Evolutionary conservation across 352 stramenopile species (phyloP).

Genomic region (Pythium phragmitis): DNA sequence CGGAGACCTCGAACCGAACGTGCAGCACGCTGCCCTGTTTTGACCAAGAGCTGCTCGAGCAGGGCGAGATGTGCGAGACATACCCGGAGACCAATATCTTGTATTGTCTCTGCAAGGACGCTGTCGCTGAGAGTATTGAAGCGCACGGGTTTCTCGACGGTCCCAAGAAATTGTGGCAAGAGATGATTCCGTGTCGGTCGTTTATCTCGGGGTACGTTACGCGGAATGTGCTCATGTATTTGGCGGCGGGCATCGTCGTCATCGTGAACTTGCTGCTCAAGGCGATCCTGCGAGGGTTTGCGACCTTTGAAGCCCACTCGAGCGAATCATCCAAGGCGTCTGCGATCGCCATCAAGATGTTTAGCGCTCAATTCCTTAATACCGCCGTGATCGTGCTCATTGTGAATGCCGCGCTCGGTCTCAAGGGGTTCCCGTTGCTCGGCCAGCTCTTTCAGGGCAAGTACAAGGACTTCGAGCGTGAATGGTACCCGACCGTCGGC

Average conservation of each 20-base stretch:
- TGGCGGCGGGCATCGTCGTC: conserved; percentile 66
- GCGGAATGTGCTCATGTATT: conserved; percentile 68
- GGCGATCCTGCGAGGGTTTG: conserved; percentile 60
- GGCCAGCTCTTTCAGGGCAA: conserved; percentile 73
- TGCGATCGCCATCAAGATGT: conserved; percentile 77
- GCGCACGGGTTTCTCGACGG: conserved; percentile 52
- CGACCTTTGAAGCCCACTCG: conserved; percentile 70
- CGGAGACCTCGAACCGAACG: conserved; percentile 42
- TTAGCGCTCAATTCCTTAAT: conserved; percentile 79
- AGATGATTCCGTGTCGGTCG: conserved; percentile 48
- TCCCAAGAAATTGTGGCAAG: conserved; percentile 50
- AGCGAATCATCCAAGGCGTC: conserved; percentile 80
- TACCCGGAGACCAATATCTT: conserved; percentile 64
- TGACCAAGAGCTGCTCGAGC: conserved; percentile 35
- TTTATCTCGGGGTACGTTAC: conserved; percentile 70
- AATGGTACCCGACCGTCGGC: conserved; percentile 87
- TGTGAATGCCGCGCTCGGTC: conserved; percentile 60
- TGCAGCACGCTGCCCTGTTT: conserved; percentile 76
- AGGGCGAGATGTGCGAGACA: conserved; percentile 47
- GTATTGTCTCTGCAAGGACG: conserved; percentile 69
- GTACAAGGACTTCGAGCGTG: conserved; percentile 79
- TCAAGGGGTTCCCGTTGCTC: conserved; percentile 43
- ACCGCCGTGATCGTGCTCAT: conserved; percentile 80
- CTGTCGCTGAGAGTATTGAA: conserved; percentile 45
- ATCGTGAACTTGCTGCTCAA: conserved; percentile 80